Conservation (phyloP, 2,329 filamentous ascomycete species). For the Neonectria neomacrospora region DNA sequence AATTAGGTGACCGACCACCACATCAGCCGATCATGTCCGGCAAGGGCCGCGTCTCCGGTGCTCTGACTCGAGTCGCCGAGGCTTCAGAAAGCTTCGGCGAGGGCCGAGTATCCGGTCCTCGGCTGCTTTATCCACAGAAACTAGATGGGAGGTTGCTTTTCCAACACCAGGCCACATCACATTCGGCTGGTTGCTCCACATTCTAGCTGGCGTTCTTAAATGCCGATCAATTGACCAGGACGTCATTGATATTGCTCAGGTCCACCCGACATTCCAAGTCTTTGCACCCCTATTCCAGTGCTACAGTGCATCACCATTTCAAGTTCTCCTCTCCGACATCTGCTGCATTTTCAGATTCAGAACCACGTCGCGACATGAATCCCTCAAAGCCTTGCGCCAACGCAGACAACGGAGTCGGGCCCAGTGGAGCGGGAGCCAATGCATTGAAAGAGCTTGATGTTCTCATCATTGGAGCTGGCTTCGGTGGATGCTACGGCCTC, state of each 20-base stretch:
- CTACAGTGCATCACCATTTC: not conserved
- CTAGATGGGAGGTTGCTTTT: not conserved
- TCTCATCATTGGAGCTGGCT: slow-evolving; percentile 25
- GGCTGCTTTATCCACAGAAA: slow-evolving; percentile 7
- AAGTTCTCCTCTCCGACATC: not conserved
- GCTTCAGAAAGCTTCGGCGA: not conserved
- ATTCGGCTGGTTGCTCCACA: not conserved
- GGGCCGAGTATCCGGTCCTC: slow-evolving; percentile 18
- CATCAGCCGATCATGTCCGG: too few relatives aligned
- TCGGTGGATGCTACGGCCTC: slow-evolving; percentile 20
- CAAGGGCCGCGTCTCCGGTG: too few relatives aligned
- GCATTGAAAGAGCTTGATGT: slow-evolving; percentile 14
- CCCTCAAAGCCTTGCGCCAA: not conserved
- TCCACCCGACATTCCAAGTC: not conserved
- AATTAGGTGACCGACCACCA: too few relatives aligned
- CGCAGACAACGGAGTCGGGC: not conserved
- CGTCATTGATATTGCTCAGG: not conserved
- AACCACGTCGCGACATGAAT: not conserved
- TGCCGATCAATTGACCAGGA: not conserved
- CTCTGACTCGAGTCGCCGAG: not conserved
- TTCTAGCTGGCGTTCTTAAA: not conserved
- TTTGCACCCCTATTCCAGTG: not conserved
- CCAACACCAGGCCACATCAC: too few relatives aligned
- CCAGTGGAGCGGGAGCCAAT: too few relatives aligned
- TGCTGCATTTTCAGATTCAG: not conserved